Percentiles rank a stretch among this genome's conserved stretches.
phyloP scores from a whole-genome alignment of 257 asterid genomes.

The Solanum dulcamara region DNA sequence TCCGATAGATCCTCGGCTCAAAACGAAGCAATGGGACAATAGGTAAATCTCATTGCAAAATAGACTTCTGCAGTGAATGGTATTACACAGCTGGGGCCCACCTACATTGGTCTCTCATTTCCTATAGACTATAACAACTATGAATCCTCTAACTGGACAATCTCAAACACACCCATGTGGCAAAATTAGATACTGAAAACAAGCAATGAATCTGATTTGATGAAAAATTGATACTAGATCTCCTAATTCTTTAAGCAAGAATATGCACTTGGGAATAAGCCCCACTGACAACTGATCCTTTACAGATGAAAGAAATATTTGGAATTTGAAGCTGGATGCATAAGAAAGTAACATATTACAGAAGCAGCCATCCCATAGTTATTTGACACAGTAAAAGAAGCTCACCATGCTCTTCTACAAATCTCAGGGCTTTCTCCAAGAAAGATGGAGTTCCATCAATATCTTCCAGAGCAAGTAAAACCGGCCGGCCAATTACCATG shows the following conservation, averaged over 20 bases:
- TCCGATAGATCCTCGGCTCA: neutral
- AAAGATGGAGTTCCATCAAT: slow-evolving; percentile 95
- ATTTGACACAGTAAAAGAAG: slow-evolving; percentile 4
- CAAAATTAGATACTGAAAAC: neutral
- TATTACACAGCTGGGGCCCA: neutral
- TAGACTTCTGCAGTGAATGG: neutral
- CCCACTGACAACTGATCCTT: neutral
- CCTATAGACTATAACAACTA: neutral
- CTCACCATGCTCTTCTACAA: slow-evolving; percentile 85
- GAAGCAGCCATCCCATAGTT: neutral
- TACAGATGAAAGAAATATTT: neutral
- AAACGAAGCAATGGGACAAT: neutral
- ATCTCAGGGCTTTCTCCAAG: slow-evolving; percentile 92
- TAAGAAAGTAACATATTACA: neutral
- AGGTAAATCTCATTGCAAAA: neutral
- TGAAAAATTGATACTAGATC: neutral
- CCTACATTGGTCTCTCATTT: neutral
- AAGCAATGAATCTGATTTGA: neutral
- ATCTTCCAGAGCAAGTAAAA: slow-evolving; percentile 97
- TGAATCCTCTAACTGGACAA: neutral
- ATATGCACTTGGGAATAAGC: neutral
- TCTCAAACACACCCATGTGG: neutral
- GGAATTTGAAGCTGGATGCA: neutral
- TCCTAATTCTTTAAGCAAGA: neutral
- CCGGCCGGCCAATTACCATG: slow-evolving; percentile 80